Percentiles rank a stretch among this genome's conserved stretches.
These are phyloP conservation scores for Paraphaeosphaeria minitans DNA, from an alignment of 2,329 filamentous ascomycete species.

Conservation along the genomic window DNA sequence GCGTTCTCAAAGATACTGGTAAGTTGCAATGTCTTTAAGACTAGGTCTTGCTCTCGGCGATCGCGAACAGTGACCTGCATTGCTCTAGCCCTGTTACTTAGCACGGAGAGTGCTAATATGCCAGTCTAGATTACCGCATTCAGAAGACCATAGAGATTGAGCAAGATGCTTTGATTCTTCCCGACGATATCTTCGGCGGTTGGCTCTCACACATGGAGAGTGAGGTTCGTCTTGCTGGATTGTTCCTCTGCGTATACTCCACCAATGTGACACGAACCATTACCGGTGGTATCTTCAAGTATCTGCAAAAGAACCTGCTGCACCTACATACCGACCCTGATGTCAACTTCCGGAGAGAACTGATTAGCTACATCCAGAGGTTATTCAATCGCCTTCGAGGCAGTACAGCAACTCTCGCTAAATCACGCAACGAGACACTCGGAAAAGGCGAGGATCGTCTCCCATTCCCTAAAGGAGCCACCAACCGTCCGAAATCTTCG, in stretches of 20 bases:
- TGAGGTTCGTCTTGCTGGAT: constrained; percentile 73
- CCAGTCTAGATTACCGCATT: constrained; percentile 29
- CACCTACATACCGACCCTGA: constrained; percentile 83
- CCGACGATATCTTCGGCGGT: constrained; percentile 49
- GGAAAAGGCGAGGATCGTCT: constrained; percentile 15
- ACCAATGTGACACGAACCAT: constrained; percentile 76
- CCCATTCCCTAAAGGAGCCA: constrained; percentile 23
- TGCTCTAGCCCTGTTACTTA: no score
- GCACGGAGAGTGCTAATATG: not conserved
- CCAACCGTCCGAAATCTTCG: not conserved
- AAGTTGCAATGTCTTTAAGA: constrained; percentile 14
- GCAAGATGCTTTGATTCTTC: constrained; percentile 57
- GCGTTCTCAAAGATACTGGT: constrained; percentile 50
- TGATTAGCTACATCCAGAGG: constrained; percentile 74
- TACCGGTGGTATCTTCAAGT: constrained; percentile 63
- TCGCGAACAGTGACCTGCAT: no score
- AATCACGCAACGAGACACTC: constrained; percentile 18
- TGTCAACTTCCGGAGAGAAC: constrained; percentile 81
- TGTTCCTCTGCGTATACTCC: constrained; percentile 80
- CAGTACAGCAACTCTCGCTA: constrained; percentile 40
- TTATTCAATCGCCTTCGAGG: constrained; percentile 72
- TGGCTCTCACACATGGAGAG: constrained; percentile 46
- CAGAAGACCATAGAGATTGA: constrained; percentile 31
- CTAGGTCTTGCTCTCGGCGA: no score
- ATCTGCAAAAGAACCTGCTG: constrained; percentile 69